Base-by-base conservation (phyloP, 164 flowering plant genomes). In the Stephania yunnanensis region DNA sequence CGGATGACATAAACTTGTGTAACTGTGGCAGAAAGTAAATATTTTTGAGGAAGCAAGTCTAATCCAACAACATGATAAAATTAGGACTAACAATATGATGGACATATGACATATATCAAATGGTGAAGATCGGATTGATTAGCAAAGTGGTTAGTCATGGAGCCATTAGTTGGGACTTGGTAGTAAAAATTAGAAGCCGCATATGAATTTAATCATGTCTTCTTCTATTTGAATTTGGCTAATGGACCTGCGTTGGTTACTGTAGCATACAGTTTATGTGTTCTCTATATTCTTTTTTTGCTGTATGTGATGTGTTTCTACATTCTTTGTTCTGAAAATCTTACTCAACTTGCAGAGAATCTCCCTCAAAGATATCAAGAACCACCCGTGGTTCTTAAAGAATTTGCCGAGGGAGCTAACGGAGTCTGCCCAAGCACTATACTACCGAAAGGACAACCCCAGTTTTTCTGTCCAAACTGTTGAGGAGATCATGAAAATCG, bases 401-500 rank as follows among this genome's bases (percentile, higher is more conserved):
- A 92, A 92, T 83, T 81, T 95, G 78, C 99, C 99, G 6, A 87
- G 90, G 78, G 98, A 92, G 75, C 88, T 95, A 6, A 88, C 91
- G 4, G 97, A 95, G 68, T 12, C 92, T 6, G 86, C 87, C 68
- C 99, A 95, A 80, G 86, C 89, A 1, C 65, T 77, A 11, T 95
- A 89, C 75, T 89, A 88, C 81, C 84, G 83, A 82, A 85, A 83
- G 74, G 92, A 88, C 53, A 86, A 87, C 71, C 90, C 93, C 44
- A 87, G 88, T 83, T 91, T 84, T 73, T 88, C 91, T 55, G 83
- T 84, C 55, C 98, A 93, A 83, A 88, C 84, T 36, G 86, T 83
- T 9, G 98, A 95, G 2, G 96, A 92, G 66, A 93, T 95, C 68
- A 95, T 93, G 99, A 93, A 89, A 80, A 92, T 93, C 48, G 99